phyloP scores from a whole-genome alignment of 2,329 filamentous ascomycete genomes.

The Alternaria brassicicola region DNA sequence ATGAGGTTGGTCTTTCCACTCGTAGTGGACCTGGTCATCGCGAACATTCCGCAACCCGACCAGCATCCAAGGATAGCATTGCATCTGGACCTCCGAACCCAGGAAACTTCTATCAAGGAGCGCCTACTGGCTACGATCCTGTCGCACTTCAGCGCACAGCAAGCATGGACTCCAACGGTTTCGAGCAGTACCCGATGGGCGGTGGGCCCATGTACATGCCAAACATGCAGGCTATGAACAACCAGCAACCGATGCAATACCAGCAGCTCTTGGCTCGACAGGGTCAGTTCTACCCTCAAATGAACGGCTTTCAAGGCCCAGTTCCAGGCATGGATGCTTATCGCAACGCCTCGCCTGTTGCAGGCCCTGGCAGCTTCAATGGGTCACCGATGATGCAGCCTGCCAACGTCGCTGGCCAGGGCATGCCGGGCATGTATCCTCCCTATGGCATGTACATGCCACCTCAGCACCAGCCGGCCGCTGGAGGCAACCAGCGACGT shows the following conservation, averaged over 20 bases:
- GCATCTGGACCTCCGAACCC: conserved; percentile 36
- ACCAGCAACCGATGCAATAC: conserved; percentile 62
- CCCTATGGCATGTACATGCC: conserved; percentile 61
- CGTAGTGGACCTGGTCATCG: conserved; percentile 51
- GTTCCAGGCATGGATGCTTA: conserved; percentile 53
- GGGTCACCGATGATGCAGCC: conserved; percentile 57
- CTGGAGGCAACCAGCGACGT: conserved; percentile 58
- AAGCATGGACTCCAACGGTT: conserved; percentile 58
- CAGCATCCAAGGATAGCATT: conserved; percentile 47
- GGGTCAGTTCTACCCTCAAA: conserved; percentile 54
- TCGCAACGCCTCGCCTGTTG: conserved; percentile 51
- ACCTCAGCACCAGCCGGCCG: conserved; percentile 50
- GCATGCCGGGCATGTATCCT: conserved; percentile 43
- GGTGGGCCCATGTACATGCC: conserved; percentile 45
- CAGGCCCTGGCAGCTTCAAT: conserved; percentile 46
- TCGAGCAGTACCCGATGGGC: conserved; percentile 53
- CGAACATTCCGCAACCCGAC: conserved; percentile 46
- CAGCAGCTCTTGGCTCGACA: conserved; percentile 61
- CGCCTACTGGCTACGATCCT: conserved; percentile 50
- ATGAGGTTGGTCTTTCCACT: conserved; percentile 88
- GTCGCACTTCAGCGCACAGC: conserved; percentile 53
- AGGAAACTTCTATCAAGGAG: conserved; percentile 46
- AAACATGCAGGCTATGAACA: conserved; percentile 50
- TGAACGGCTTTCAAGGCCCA: conserved; percentile 50
- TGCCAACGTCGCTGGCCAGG: conserved; percentile 51